These are phyloP conservation scores for Petunia hybrid DNA, from an alignment of 305 asterid species.

Conservation along the genomic window DNA sequence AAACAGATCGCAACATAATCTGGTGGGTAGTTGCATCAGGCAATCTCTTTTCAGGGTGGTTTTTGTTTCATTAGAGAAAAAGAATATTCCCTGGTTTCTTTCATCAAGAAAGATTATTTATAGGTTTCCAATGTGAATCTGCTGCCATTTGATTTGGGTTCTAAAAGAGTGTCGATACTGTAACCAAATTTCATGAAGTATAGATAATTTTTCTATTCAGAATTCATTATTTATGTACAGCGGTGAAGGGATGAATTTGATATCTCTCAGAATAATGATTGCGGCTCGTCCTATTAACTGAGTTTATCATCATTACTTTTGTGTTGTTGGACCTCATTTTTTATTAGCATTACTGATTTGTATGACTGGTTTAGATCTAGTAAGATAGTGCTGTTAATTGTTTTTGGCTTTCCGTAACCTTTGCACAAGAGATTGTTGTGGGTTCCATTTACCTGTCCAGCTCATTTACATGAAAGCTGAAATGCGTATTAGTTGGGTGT, in stretches of 20 bases:
- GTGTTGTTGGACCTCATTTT: constrained; percentile 3
- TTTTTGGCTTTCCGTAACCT: background rate
- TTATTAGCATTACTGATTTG: background rate
- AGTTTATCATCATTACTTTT: constrained; percentile 4
- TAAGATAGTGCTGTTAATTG: background rate
- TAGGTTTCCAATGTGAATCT: background rate
- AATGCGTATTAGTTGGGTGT: constrained; percentile 1
- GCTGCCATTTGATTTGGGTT: background rate
- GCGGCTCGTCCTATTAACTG: too few species aligned
- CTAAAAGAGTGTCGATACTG: background rate
- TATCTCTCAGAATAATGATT: too few species aligned
- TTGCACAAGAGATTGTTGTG: constrained; percentile 8
- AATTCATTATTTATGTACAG: background rate
- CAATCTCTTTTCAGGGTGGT: constrained; percentile 12
- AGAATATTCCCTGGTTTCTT: background rate
- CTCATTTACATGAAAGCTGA: constrained; percentile 8
- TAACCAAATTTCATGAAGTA: background rate
- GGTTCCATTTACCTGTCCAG: background rate
- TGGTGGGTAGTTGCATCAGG: constrained; percentile 18
- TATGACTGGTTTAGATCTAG: constrained; percentile 2
- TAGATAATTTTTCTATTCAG: background rate
- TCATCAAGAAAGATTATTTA: background rate
- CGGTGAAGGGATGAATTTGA: too few species aligned
- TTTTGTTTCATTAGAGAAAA: background rate
- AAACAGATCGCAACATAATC: constrained; percentile 2